These are phyloP conservation scores for Fusarium paranaense DNA, from an alignment of 2,329 filamentous ascomycete genomes.

Conservation along the genomic window DNA sequence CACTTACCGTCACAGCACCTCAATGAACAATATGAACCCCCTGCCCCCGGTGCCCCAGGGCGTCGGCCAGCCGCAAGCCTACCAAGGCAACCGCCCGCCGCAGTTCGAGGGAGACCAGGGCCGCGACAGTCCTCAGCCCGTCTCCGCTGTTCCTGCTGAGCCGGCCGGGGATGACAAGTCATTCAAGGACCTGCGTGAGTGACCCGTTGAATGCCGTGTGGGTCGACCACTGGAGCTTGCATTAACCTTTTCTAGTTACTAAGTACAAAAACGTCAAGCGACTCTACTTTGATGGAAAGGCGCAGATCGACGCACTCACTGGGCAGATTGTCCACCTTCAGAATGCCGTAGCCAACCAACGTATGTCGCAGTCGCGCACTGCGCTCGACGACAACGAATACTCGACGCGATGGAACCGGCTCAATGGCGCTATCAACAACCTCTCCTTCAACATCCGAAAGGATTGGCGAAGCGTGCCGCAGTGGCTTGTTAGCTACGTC, in stretches of 20 bases:
- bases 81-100: conserved; percentile 54
- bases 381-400: conserved; percentile 97
- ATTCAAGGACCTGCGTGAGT: conserved; percentile 68
- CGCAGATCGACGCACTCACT: conserved; percentile 89
- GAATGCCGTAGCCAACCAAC: conserved; percentile 96
- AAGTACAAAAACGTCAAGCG: conserved; percentile 99
- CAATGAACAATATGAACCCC: conserved; percentile 56
- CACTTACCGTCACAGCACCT: conserved; percentile 64
- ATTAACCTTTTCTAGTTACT: conserved; percentile 68
- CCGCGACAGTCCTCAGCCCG: conserved; percentile 68
- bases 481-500: conserved; percentile 83
- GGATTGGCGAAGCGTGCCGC: conserved; percentile 85
- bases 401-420: conserved; percentile 84
- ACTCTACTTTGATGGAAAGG: conserved; percentile 95
- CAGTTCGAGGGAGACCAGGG: conserved; percentile 64
- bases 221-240: not conserved
- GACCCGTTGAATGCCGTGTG: not conserved
- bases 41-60: conserved; percentile 55
- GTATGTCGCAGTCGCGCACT: conserved; percentile 92
- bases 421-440: conserved; percentile 95
- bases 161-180: conserved; percentile 63
- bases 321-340: conserved; percentile 93
- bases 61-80: conserved; percentile 49
- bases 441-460: conserved; percentile 96
- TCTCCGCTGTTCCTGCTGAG: conserved; percentile 50